These are phyloP conservation scores for Astrocystis sublimbata DNA, from an alignment of 495 filamentous ascomycete genomes.

Conservation along the genomic window DNA sequence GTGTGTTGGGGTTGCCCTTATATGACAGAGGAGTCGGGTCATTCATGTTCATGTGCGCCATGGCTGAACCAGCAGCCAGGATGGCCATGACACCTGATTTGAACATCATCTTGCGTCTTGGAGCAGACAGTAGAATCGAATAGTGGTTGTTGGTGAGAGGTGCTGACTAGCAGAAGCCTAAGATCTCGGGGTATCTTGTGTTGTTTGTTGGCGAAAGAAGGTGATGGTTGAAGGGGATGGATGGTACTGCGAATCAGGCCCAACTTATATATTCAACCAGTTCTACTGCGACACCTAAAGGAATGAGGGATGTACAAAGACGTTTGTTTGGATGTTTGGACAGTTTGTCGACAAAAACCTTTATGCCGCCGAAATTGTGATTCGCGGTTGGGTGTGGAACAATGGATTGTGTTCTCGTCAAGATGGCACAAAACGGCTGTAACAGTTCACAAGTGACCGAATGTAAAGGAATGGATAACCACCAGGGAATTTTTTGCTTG, in stretches of 20 bases:
- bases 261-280: conserved; percentile 10
- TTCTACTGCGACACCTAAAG: conserved; percentile 9
- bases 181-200: neutral
- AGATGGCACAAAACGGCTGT: conserved; percentile 26
- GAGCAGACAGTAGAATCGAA: neutral
- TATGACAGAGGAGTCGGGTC: conserved; percentile 57
- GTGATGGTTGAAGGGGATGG: neutral
- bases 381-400: conserved; percentile 5
- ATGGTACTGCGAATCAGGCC: neutral
- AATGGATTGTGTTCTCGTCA: conserved; percentile 9
- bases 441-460: conserved; percentile 18
- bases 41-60: conserved; percentile 62
- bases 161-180: conserved; percentile 9
- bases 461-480: conserved; percentile 20
- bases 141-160: neutral
- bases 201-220: neutral
- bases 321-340: neutral
- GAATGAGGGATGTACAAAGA: conserved; percentile 17
- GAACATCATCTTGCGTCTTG: conserved; percentile 38
- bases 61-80: conserved; percentile 39
- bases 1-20: conserved; percentile 52
- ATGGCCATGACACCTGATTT: conserved; percentile 29
- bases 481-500: conserved; percentile 27
- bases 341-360: neutral
- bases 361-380: conserved; percentile 8